phyloP scores from a whole-genome alignment of 78 protist species.

The Cyanophora paradoxa region DNA sequence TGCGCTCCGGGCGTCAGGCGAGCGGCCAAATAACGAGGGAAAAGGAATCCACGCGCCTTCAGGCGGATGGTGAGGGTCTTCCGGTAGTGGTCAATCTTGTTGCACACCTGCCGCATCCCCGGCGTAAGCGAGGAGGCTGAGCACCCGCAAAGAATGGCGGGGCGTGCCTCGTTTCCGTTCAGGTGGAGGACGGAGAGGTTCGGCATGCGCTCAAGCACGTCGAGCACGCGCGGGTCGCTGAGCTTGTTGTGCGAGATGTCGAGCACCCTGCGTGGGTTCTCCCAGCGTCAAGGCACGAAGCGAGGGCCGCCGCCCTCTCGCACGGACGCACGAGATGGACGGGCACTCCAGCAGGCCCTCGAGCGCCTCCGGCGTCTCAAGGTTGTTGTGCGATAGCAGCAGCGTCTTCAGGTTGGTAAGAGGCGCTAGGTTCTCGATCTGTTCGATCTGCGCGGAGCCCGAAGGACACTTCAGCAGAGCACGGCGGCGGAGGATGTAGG shows the following conservation, averaged over 20 bases:
- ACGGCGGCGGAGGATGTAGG: too few species aligned
- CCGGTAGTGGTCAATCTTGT: conserved; percentile 53
- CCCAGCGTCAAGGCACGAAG: too few species aligned
- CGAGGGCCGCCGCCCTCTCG: too few species aligned
- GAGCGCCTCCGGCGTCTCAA: conserved; percentile 9
- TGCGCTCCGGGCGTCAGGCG: not conserved
- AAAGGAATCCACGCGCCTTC: not conserved
- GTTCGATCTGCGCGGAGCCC: too few species aligned
- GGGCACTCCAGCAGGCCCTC: conserved; percentile 16
- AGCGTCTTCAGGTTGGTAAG: conserved; percentile 14
- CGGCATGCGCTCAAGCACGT: conserved; percentile 38
- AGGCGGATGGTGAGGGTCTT: conserved; percentile 21
- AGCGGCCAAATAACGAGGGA: not conserved
- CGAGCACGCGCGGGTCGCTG: conserved; percentile 44
- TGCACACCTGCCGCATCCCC: conserved; percentile 11
- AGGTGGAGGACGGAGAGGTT: conserved; percentile 44
- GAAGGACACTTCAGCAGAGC: too few species aligned
- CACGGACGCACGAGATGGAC: not conserved
- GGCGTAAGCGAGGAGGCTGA: not conserved
- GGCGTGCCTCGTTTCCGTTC: conserved; percentile 10
- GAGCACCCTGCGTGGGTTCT: not conserved
- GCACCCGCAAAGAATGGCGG: conserved; percentile 3
- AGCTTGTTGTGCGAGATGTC: conserved; percentile 56
- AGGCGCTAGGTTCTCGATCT: not conserved
- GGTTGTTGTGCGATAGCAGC: conserved; percentile 26